Evolutionary conservation across 306 rosid genomes (phyloP), one percentile per base, ranked within the genome.

Genomic region (Glycine latifolia): DNA sequence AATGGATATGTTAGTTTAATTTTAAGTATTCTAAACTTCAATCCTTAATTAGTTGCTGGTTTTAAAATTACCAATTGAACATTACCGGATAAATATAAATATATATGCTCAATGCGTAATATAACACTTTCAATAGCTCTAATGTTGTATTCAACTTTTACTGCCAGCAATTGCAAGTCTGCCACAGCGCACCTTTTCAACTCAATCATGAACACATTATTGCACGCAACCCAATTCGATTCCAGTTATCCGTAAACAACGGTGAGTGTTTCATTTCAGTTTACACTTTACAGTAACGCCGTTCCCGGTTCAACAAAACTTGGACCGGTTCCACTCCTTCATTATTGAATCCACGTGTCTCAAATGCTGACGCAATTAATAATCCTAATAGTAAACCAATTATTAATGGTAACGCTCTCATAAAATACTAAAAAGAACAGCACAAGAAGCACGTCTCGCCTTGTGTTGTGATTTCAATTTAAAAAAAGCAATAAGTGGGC

Each of bases 331-430:
- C 4, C 76, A 50, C 85, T 10, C 20, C 13, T 81, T 41, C 12
- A 89, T 86, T 71, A 89, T 92, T 88, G 89, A 68, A 71, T 6
- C 89, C 91, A 89, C 94, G 90, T 92, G 91, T 90, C 92, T 52
- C 55, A 8, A 73, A 68, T 49, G 88, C 35, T 90, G 90, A 92
- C 76, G 86, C 85, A 72, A 20, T 20, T 20, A 20, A 20, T 20
- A 20, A 1, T 20, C 20, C 20, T 20, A 20, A 20, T 20, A 20
- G 20, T 1, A 20, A 20, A 20, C 20, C 20, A 20, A 20, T 20
- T 20, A 82, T 85, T 20, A 70, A 70, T 87, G 79, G 78, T 48
- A 81, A 50, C 20, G 20, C 20, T 20, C 67, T 61, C 67, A 39
- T 39, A 33, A 20, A 20, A 20, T 20, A 20, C 20, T 31, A 12